A percentile compares a stretch with the other conserved stretches of the same genome.
These are phyloP conservation scores for Batrachochytrium dendrobatidis DNA, from an alignment of 371 early-diverging fungal genomes.

Conservation along the genomic window DNA sequence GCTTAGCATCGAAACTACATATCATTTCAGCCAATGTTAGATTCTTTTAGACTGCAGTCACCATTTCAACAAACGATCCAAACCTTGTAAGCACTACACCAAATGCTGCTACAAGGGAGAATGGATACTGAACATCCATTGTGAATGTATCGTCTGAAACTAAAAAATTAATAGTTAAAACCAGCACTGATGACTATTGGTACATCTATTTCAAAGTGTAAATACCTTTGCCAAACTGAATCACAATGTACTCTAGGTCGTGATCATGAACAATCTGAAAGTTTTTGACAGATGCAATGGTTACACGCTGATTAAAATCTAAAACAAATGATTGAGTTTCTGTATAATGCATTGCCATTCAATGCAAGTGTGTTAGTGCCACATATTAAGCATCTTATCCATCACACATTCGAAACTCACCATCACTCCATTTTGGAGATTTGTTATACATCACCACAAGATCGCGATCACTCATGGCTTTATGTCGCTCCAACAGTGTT, in stretches of 20 bases:
- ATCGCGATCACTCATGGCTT: conserved; percentile 51
- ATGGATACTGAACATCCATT: conserved; percentile 92
- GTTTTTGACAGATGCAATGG: conserved; percentile 92
- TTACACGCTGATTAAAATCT: conserved; percentile 92
- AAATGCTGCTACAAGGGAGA: conserved; percentile 89
- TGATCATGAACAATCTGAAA: conserved; percentile 93
- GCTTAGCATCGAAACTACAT: conserved; percentile 69
- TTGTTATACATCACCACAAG: conserved; percentile 77
- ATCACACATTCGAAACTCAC: conserved; percentile 24
- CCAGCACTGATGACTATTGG: not conserved
- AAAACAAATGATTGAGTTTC: conserved; percentile 91
- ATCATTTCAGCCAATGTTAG: too few species aligned
- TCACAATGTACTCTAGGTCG: conserved; percentile 86
- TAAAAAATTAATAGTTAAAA: conserved; percentile 2
- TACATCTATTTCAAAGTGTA: not conserved
- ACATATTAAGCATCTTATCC: not conserved
- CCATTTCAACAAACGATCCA: not conserved
- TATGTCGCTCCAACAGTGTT: conserved; percentile 56
- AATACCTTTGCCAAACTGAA: conserved; percentile 85
- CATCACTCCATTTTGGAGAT: conserved; percentile 88
- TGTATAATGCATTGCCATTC: conserved; percentile 15
- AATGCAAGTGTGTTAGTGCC: not conserved
- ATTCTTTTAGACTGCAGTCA: not conserved
- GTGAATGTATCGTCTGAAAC: conserved; percentile 75
- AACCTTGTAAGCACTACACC: conserved; percentile 83